Percentiles rank a stretch among this genome's conserved stretches.
phyloP scores from a whole-genome alignment of 1,284 basidiomycete species.

The Sporisorium scitamineum region DNA sequence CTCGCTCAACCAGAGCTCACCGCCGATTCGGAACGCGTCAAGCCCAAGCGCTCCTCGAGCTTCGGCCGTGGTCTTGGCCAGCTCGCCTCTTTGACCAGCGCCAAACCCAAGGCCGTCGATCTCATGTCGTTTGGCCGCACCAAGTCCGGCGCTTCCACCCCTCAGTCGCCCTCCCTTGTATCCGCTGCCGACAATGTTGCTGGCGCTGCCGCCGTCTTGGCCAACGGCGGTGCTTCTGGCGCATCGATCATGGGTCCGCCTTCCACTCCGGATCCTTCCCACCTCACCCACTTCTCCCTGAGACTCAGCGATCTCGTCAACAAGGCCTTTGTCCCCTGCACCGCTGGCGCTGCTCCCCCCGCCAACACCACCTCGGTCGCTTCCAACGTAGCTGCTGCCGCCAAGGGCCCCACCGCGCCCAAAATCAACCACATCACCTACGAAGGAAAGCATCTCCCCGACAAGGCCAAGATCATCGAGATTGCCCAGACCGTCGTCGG shows the following conservation, averaged over 20 bases:
- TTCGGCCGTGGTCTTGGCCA: conserved; percentile 57
- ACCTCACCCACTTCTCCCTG: conserved; percentile 64
- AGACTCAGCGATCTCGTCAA: conserved; percentile 66
- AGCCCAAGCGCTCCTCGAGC: conserved; percentile 58
- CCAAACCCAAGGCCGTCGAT: conserved; percentile 54
- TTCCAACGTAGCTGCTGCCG: conserved; percentile 49
- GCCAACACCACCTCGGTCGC: conserved; percentile 32
- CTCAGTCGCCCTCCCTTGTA: conserved; percentile 22
- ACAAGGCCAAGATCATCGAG: conserved; percentile 59
- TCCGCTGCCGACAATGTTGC: conserved; percentile 24
- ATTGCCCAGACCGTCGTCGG: conserved; percentile 61
- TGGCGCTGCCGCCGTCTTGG: conserved; percentile 32
- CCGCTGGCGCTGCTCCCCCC: conserved; percentile 19
- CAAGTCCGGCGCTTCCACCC: conserved; percentile 45
- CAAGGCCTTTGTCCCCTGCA: conserved; percentile 62
- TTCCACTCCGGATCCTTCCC: conserved; percentile 58
- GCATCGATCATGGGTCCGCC: conserved; percentile 42
- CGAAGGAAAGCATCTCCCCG: conserved; percentile 60
- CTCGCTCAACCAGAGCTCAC: conserved; percentile 14
- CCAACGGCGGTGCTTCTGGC: conserved; percentile 13
- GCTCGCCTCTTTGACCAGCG: conserved; percentile 50
- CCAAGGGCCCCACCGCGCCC: conserved; percentile 46
- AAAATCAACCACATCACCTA: conserved; percentile 59
- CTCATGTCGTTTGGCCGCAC: conserved; percentile 39
- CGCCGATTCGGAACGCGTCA: conserved; percentile 30